Percentiles rank a stretch among this genome's conserved stretches.
These are phyloP conservation scores for Sporopachydermia quercuum DNA, from an alignment of 805 yeast species.

Conservation along the genomic window DNA sequence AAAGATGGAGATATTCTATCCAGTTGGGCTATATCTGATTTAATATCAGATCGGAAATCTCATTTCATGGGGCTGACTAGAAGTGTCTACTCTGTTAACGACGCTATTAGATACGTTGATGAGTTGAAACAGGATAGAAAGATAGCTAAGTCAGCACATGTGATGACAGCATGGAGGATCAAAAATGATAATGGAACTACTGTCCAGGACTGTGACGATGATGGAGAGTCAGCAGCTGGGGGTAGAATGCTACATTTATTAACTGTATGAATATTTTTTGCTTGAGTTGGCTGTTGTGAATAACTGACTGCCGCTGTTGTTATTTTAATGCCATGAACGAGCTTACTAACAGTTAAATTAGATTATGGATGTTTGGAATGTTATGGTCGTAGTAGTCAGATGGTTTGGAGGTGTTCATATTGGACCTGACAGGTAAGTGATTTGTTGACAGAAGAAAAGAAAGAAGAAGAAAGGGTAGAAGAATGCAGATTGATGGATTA, in stretches of 20 bases:
- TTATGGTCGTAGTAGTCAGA: slow-evolving; percentile 72
- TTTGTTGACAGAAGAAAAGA: not conserved
- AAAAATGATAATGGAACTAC: slow-evolving; percentile 35
- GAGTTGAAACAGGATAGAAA: slow-evolving; percentile 47
- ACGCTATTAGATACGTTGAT: slow-evolving; percentile 41
- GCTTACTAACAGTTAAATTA: slow-evolving; percentile 5
- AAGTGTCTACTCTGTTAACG: slow-evolving; percentile 45
- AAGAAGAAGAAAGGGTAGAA: not conserved
- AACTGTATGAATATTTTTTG: slow-evolving; percentile 26
- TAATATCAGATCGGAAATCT: slow-evolving; percentile 71
- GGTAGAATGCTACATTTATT: slow-evolving; percentile 67
- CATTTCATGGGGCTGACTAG: slow-evolving; percentile 70
- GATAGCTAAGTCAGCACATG: slow-evolving; percentile 56
- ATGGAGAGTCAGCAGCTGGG: slow-evolving; percentile 96
- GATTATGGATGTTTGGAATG: slow-evolving; percentile 64
- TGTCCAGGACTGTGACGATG: slow-evolving; percentile 85
- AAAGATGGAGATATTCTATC: slow-evolving; percentile 30
- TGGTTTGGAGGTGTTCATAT: slow-evolving; percentile 90
- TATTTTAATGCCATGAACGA: not conserved
- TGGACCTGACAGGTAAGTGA: slow-evolving; percentile 54
- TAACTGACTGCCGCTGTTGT: not conserved
- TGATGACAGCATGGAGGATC: slow-evolving; percentile 81
- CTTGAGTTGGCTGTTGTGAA: slow-evolving; percentile 11
- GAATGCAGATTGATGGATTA: no score
- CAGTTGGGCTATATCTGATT: slow-evolving; percentile 68